Base-by-base conservation (phyloP, 305 asterid species). In the Fraxinus albicans region DNA sequence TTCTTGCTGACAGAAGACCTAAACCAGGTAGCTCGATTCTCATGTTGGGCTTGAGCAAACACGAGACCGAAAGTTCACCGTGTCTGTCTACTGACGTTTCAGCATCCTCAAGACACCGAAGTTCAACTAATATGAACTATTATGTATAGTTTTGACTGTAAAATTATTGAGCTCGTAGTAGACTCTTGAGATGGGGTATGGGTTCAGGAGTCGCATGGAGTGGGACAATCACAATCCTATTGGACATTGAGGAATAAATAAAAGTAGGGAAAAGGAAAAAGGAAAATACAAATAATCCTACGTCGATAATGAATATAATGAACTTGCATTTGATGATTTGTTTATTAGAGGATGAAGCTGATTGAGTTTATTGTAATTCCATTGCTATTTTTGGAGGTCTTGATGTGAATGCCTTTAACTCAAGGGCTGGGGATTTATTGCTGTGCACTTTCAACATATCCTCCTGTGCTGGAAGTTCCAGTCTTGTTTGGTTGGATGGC, bases 1-100 rank as follows among this genome's bases (percentile, higher is more conserved):
- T 58, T 53, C 81, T 35, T 33, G 10, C 9, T 25, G 73, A 58
- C 81, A n/a, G 55, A 58, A 78, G 81, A 67, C 76, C 44, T 72
- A 55, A 34, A 34, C 40, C 35, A 36, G 50, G 44, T 78, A 34
- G 44, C 33, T 78, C 36, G 35, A 23, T 27, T 29, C 42, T 58
- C 25, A 33, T 77, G 6, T 44, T 13, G 23, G 67, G 80, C 29
- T 44, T 77, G n/a, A 25, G 60, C 38, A 27, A 15, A 15, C 74
- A 34, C n/a, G 15, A 15, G 34, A 29, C 38, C 9, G 73, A n/a
- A 58, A 58, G 47, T 34, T 31, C 21, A 34, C 27, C 1, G 15
- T 78, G 38, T 31, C 58, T 67, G 50, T 36, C n/a, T 78, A 29
- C 44, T n/a, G 36, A 60, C 25, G 74, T 73, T 73, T 73, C 77